phyloP scores from a whole-genome alignment of 345 rosid genomes.

The Arabis hirsuta region DNA sequence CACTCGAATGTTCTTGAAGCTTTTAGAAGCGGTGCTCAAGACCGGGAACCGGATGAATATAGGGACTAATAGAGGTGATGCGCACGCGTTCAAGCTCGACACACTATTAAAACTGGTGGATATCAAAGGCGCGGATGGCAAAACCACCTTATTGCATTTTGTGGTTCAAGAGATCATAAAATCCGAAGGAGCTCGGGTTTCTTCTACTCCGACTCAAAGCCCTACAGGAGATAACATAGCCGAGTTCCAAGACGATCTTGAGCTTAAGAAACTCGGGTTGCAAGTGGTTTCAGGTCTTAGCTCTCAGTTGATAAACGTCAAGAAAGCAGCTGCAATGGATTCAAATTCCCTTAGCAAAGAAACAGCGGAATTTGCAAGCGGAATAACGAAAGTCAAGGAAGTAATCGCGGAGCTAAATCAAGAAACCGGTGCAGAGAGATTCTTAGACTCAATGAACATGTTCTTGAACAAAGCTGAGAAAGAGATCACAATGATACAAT shows the following conservation, averaged over 20 bases:
- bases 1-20: constrained; percentile 86
- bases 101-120: constrained; percentile 88
- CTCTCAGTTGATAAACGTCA: constrained; percentile 77
- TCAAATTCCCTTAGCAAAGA: constrained; percentile 65
- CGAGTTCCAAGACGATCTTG: constrained; percentile 64
- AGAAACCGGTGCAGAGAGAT: constrained; percentile 44
- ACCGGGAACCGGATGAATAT: constrained; percentile 96
- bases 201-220: constrained; percentile 46
- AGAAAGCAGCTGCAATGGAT: constrained; percentile 93
- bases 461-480: constrained; percentile 73
- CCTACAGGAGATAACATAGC: constrained; percentile 43
- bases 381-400: constrained; percentile 62
- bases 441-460: constrained; percentile 62
- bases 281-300: constrained; percentile 83
- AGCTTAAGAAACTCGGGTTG: constrained; percentile 79
- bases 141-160: constrained; percentile 87
- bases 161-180: constrained; percentile 89
- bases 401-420: constrained; percentile 48
- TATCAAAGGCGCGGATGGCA: constrained; percentile 86
- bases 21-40: constrained; percentile 89
- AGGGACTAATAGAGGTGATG: constrained; percentile 93
- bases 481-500: constrained; percentile 62
- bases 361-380: constrained; percentile 55
- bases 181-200: constrained; percentile 73
- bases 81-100: constrained; percentile 95